Evolutionary conservation across 768 basidiomycete genomes (phyloP), one percentile per base, ranked within the genome.

Genomic region (Naganishia kalamii): DNA sequence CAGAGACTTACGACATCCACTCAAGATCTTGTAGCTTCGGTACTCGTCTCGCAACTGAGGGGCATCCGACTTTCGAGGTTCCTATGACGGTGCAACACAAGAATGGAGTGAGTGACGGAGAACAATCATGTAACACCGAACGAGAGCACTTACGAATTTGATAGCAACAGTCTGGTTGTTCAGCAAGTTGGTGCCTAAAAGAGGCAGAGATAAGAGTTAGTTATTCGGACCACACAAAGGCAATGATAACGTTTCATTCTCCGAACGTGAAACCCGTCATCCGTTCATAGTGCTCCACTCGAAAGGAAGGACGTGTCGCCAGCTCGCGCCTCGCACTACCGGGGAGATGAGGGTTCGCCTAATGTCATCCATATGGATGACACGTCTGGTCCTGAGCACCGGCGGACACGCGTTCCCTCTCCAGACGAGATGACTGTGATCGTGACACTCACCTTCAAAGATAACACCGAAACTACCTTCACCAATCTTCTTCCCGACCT

Each of bases 101-200:
- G 21, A 50, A 25, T 30, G 29, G n/a, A 59, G 51, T 41, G 25
- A 21, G 41, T 51, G 32, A 44, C 0, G 23, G 30, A 12, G 47
- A 59, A 1, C 23, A 12, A 29, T 13, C 48, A 21, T 48, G 19
- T 19, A 41, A 47, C 21, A 37, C 21, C 6, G 25, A 27, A 70
- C 46, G 68, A 37, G 63, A 63, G 50, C 41, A 86, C 93, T 80
- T 75, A 98, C 96, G 85, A 99, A 99, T 83, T 99, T 99, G 86
- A 99, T 98, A 69, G 96, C 96, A 67, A 98, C 94, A 11, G 92
- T 93, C 81, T 94, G 92, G 3, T 89, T 92, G 83, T 99, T 99
- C 81, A 98, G 86, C 33, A 99, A 83, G 77, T 99, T 99, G 8
- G 92, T 94, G 29, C 94, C 94, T 97, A 74, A 52, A 49, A 33